phyloP scores from a whole-genome alignment of 192 early-diverging fungal species.

The Coemansia umbellata region DNA sequence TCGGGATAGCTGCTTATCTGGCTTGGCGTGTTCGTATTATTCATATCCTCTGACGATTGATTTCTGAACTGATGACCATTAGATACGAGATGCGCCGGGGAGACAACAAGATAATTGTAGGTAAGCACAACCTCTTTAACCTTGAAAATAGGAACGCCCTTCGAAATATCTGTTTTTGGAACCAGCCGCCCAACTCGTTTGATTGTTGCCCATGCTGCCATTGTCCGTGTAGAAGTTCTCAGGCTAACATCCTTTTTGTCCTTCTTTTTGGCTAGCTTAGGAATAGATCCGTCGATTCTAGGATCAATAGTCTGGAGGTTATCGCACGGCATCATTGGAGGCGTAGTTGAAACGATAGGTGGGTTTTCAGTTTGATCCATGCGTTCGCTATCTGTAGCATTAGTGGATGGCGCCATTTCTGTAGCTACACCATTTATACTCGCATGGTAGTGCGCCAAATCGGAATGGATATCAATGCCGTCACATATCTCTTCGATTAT shows the following conservation, averaged over 20 bases:
- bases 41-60: neutral
- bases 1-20: conserved; percentile 12
- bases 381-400: no score
- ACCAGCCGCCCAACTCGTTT: conserved; percentile 18
- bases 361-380: no score
- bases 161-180: conserved; percentile 5
- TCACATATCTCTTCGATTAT: conserved; percentile 20
- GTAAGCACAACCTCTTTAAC: conserved; percentile 5
- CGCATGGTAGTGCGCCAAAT: conserved; percentile 26
- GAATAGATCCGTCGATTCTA: no score
- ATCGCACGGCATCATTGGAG: no score
- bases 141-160: conserved; percentile 31
- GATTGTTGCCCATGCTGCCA: conserved; percentile 24
- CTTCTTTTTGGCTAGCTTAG: no score
- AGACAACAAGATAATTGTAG: conserved; percentile 24
- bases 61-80: no score
- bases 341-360: neutral
- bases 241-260: neutral
- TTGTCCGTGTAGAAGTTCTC: neutral
- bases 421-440: neutral
- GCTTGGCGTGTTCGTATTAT: neutral
- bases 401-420: neutral
- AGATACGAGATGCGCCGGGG: neutral
- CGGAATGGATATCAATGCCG: conserved; percentile 26
- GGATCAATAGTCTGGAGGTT: no score